phyloP scores from a whole-genome alignment of 257 asterid species.

The Mentha longifolia region DNA sequence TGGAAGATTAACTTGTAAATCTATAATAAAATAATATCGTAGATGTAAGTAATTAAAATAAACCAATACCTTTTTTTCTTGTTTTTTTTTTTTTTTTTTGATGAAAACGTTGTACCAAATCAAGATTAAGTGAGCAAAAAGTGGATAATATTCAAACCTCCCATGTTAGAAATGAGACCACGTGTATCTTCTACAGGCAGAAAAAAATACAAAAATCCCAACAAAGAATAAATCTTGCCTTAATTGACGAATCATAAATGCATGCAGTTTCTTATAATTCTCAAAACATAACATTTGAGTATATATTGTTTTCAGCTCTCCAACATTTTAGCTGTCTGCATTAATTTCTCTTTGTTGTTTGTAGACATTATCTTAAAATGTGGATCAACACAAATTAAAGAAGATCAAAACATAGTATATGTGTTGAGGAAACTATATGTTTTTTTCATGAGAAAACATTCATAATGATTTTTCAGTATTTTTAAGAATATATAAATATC shows the following conservation, averaged over 20 bases:
- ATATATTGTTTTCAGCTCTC: constrained; percentile 6
- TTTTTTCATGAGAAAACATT: too few species aligned
- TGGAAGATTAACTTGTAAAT: too few species aligned
- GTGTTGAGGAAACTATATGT: too few species aligned
- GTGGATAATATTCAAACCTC: not conserved
- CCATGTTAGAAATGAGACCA: constrained; percentile 7
- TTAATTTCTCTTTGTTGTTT: not conserved
- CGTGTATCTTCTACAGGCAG: not conserved
- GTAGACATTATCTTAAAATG: not conserved
- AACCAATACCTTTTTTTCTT: too few species aligned
- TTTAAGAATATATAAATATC: too few species aligned
- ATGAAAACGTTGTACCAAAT: not conserved
- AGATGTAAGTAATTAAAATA: too few species aligned
- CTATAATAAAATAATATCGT: too few species aligned
- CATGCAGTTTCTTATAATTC: constrained; percentile 16
- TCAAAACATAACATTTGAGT: constrained; percentile 19
- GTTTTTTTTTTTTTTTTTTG: too few species aligned
- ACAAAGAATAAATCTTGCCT: constrained; percentile 30
- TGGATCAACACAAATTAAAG: not conserved
- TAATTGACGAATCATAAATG: constrained; percentile 35
- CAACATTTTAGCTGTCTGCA: constrained; percentile 7
- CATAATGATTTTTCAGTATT: not conserved
- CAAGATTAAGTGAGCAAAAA: not conserved
- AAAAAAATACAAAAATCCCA: not conserved
- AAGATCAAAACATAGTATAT: not conserved